Conservation (phyloP, 352 stramenopile species). For the Phytophthora palmivora region DNA sequence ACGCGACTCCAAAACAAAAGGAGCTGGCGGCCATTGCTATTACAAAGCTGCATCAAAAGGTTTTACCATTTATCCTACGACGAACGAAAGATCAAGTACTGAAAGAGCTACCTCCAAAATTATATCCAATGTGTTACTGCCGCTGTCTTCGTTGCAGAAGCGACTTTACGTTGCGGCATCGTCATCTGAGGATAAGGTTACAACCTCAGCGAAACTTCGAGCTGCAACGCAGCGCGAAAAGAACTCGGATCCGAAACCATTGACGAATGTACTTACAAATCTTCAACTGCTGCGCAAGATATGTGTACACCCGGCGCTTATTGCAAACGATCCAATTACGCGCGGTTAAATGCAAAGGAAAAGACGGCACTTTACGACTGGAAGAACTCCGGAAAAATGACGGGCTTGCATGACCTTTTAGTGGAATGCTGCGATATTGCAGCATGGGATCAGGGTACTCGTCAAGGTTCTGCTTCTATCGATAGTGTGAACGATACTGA, state of each 20-base stretch:
- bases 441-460: slow-evolving; percentile 28
- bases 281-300: slow-evolving; percentile 91
- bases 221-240: background rate
- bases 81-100: slow-evolving; percentile 98
- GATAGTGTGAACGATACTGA: slow-evolving; percentile 25
- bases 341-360: slow-evolving; percentile 37
- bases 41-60: slow-evolving; percentile 93
- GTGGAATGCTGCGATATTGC: slow-evolving; percentile 71
- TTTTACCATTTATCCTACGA: slow-evolving; percentile 98
- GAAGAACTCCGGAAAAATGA: slow-evolving; percentile 93
- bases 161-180: slow-evolving; percentile 78
- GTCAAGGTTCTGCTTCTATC: background rate
- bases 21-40: slow-evolving; percentile 87
- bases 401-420: slow-evolving; percentile 79
- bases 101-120: slow-evolving; percentile 97
- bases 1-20: slow-evolving; percentile 81
- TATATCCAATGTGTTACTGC: slow-evolving; percentile 93
- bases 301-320: slow-evolving; percentile 95
- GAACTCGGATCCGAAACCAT: slow-evolving; percentile 15
- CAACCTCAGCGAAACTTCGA: slow-evolving; percentile 2
- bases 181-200: slow-evolving; percentile 20
- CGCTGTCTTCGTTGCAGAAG: slow-evolving; percentile 89
- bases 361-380: slow-evolving; percentile 44
- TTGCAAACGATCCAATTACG: slow-evolving; percentile 45
- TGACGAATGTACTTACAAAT: slow-evolving; percentile 59